These are phyloP conservation scores for Quercus tomentella DNA, from an alignment of 331 rosid species.

Conservation along the genomic window DNA sequence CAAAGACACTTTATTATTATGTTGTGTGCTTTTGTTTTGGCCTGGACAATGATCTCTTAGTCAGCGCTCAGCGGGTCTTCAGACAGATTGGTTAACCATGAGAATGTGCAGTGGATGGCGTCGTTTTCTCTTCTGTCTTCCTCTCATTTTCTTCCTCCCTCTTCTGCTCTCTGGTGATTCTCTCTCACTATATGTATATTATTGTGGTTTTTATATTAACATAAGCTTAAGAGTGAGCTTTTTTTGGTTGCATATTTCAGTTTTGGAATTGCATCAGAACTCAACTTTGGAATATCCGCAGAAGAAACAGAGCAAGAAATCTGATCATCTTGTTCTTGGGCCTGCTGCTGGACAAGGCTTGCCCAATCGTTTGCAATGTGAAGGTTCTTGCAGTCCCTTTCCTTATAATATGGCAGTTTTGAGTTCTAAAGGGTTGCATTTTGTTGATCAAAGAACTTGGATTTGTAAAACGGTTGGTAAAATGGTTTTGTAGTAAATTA, in stretches of 20 bases:
- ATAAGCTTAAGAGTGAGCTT: background rate
- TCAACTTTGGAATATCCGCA: slow-evolving; percentile 35
- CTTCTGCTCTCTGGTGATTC: slow-evolving; percentile 60
- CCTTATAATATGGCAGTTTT: background rate
- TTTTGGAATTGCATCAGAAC: slow-evolving; percentile 52
- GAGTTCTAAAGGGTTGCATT: background rate
- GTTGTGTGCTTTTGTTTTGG: background rate
- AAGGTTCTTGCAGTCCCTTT: slow-evolving; percentile 45
- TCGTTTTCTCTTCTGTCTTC: slow-evolving; percentile 57
- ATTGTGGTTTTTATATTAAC: background rate
- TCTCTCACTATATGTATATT: background rate
- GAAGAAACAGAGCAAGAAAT: slow-evolving; percentile 51
- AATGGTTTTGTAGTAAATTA: background rate
- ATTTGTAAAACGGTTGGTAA: background rate
- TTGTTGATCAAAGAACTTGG: background rate
- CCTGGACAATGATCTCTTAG: slow-evolving; percentile 9
- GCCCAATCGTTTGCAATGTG: slow-evolving; percentile 78
- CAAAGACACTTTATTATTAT: background rate
- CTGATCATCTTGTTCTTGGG: slow-evolving; percentile 77
- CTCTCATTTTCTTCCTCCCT: slow-evolving; percentile 61
- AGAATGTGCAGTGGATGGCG: slow-evolving; percentile 61
- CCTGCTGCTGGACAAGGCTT: slow-evolving; percentile 93
- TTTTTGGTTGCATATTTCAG: slow-evolving; percentile 33
- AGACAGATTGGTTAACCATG: slow-evolving; percentile 28
- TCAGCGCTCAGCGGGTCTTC: slow-evolving; percentile 2